Evolutionary conservation across 305 asterid species (phyloP).

Genomic region (Fraxinus angustifolia): DNA sequence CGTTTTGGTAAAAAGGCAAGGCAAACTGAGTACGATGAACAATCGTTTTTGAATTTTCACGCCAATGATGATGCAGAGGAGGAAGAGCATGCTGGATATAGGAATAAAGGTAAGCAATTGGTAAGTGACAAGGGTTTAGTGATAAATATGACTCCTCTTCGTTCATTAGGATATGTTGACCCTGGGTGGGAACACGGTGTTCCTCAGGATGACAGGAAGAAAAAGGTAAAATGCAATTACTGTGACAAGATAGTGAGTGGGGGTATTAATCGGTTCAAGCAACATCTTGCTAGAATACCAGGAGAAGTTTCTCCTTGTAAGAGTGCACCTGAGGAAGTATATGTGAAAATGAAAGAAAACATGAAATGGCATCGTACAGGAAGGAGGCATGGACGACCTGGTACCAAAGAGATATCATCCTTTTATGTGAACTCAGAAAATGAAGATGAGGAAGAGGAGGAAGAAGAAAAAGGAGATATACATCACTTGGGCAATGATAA

Average conservation of each 20-base stretch:
- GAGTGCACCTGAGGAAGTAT: conserved; percentile 88
- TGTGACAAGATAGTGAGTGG: conserved; percentile 93
- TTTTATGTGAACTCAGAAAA: conserved; percentile 59
- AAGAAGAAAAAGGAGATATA: conserved; percentile 49
- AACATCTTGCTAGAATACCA: conserved; percentile 88
- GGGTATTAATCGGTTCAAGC: conserved; percentile 91
- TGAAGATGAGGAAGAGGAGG: conserved; percentile 56
- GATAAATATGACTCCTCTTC: conserved; percentile 69
- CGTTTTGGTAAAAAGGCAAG: conserved; percentile 70
- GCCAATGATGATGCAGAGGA: conserved; percentile 55
- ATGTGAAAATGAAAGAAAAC: conserved; percentile 79
- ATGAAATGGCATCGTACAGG: conserved; percentile 98
- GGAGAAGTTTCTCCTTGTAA: conserved; percentile 96
- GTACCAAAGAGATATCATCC: conserved; percentile 53
- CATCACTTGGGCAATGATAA: conserved; percentile 46
- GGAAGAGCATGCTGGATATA: conserved; percentile 54
- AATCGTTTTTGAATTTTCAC: conserved; percentile 58
- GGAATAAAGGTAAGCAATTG: conserved; percentile 74
- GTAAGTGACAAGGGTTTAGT: conserved; percentile 59
- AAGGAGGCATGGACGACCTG: conserved; percentile 70
- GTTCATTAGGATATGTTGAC: conserved; percentile 84
- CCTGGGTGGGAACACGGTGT: conserved; percentile 98
- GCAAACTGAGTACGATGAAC: conserved; percentile 65
- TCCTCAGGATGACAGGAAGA: conserved; percentile 93
- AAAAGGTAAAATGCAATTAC: conserved; percentile 90